Evolutionary conservation across 1,139 yeast genomes (phyloP).

Genomic region (Yarrowia galli): DNA sequence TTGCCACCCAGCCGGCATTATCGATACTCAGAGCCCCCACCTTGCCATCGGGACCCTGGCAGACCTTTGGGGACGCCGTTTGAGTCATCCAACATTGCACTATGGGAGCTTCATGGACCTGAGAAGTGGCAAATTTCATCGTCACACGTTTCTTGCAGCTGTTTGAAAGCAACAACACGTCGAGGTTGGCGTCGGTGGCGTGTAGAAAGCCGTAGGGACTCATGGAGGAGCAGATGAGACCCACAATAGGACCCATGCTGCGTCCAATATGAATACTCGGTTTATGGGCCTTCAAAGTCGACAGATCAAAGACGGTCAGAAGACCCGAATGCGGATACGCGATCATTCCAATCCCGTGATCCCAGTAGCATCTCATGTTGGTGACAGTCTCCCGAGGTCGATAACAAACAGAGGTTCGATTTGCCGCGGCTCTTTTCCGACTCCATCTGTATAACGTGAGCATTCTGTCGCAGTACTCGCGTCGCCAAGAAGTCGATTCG

Average conservation of each 20-base stretch:
- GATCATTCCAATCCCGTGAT: constrained; percentile 27
- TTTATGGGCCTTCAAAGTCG: constrained; percentile 28
- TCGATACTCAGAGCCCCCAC: constrained; percentile 35
- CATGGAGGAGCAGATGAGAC: constrained; percentile 23
- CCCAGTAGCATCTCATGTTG: constrained; percentile 26
- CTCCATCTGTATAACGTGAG: constrained; percentile 37
- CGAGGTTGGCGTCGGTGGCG: constrained; percentile 25
- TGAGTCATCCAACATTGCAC: constrained; percentile 36
- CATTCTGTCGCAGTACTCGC: constrained; percentile 36
- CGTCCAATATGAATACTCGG: constrained; percentile 29
- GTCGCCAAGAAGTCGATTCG: constrained; percentile 25
- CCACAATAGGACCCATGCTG: constrained; percentile 34
- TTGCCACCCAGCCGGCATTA: constrained; percentile 6
- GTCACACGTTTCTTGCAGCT: constrained; percentile 27
- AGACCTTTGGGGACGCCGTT: constrained; percentile 21
- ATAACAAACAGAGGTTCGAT: constrained; percentile 13
- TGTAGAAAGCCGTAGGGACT: constrained; percentile 29
- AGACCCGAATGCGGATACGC: constrained; percentile 29
- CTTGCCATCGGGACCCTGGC: constrained; percentile 26
- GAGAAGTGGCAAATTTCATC: constrained; percentile 25
- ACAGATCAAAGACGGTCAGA: constrained; percentile 18
- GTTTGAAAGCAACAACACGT: constrained; percentile 19
- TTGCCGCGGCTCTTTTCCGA: constrained; percentile 31
- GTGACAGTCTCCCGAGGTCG: constrained; percentile 29
- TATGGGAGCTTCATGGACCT: constrained; percentile 29